A percentile compares a stretch with the other conserved stretches of the same genome.
These are phyloP conservation scores for Chalciporus sphaerocephalus DNA, from an alignment of 768 basidiomycete species.

Conservation along the genomic window DNA sequence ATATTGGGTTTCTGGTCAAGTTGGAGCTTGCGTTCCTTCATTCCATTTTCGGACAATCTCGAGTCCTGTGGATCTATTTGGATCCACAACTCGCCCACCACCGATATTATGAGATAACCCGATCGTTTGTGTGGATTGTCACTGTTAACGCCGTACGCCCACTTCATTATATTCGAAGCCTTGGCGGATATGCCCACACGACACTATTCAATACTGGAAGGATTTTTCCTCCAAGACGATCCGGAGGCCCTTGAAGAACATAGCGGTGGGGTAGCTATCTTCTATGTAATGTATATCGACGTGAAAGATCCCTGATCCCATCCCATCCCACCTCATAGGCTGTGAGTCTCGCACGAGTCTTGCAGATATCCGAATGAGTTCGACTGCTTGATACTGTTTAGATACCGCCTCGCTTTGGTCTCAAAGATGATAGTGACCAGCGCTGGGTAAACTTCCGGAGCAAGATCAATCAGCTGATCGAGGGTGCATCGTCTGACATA, in stretches of 20 bases:
- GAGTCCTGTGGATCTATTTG: background rate
- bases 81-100: no score
- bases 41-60: background rate
- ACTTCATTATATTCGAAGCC: background rate
- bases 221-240: conserved; percentile 22
- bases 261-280: conserved; percentile 6
- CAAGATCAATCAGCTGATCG: conserved; percentile 44
- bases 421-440: conserved; percentile 46
- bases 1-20: no score
- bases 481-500: conserved; percentile 32
- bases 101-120: background rate
- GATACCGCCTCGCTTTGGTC: conserved; percentile 57
- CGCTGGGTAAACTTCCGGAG: conserved; percentile 48
- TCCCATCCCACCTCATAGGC: conserved; percentile 6
- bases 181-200: conserved; percentile 8
- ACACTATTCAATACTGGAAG: conserved; percentile 9
- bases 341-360: conserved; percentile 7
- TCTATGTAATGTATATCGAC: no score
- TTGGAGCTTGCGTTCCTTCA: no score
- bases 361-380: no score
- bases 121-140: background rate
- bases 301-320: conserved; percentile 1
- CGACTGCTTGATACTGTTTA: conserved; percentile 20
- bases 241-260: conserved; percentile 6
- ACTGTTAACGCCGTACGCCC: background rate